Conservation (phyloP, 2,329 filamentous ascomycete genomes). For the Lomentospora prolificans region DNA sequence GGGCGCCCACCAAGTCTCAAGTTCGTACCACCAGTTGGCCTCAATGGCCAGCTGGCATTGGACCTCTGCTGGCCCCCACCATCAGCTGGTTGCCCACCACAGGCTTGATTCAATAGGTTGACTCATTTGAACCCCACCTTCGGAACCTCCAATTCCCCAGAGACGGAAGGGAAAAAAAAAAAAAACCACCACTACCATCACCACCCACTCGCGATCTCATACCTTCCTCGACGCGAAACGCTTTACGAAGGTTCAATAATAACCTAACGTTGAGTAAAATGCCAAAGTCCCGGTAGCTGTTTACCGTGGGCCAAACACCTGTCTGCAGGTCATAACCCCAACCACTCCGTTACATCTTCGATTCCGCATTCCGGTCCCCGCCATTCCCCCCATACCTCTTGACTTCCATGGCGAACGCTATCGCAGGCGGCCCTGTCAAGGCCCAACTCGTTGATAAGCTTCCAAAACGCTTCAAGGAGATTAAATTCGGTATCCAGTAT, state of each 20-base stretch:
- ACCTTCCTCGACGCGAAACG: neutral
- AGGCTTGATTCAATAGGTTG: neutral
- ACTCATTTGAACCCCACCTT: neutral
- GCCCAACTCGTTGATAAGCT: conserved; percentile 82
- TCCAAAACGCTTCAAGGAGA: conserved; percentile 83
- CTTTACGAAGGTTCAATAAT: neutral
- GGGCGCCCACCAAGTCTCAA: neutral
- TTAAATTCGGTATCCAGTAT: conserved; percentile 90
- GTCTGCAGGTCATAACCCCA: neutral
- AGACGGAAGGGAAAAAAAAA: neutral
- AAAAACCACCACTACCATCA: neutral
- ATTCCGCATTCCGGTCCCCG: neutral
- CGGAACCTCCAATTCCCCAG: neutral
- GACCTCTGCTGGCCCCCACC: neutral
- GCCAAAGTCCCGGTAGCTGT: neutral
- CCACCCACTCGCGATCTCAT: neutral
- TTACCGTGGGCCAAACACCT: neutral
- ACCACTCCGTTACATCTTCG: neutral
- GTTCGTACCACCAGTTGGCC: no score
- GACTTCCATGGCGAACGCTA: neutral
- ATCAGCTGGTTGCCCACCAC: neutral
- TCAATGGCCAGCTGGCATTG: no score
- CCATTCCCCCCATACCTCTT: neutral
- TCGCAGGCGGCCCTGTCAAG: conserved; percentile 45
- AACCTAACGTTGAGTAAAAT: neutral